Base-by-base conservation (phyloP, 148 eudicot species). In the Vaccinium corymbosum region DNA sequence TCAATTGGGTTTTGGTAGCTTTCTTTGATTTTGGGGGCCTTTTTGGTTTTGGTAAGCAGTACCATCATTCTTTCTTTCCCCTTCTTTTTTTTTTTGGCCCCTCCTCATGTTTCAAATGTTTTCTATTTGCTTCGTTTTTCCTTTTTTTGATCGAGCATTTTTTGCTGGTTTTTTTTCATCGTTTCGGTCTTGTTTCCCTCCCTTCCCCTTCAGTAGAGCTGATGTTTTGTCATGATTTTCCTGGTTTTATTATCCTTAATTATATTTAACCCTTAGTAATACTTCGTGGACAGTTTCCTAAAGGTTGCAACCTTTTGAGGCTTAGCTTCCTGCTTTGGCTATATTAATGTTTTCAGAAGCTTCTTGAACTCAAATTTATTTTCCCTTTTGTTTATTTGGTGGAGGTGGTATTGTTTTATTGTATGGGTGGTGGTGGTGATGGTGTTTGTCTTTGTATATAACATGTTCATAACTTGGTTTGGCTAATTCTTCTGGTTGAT, bases 1-100 rank as follows among this genome's bases (percentile, higher is more conserved):
- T 84, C 46, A 62, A 72, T 59, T 55, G 78, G 83, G 83, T 61
- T 50, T 74, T 80, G 22, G 42, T 74, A 14, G n/a, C 42, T 78
- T 2, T 53, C 38, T 82, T 49, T 56, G 80, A 32, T 49, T 66
- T 85, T 53, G 35, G 49, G 77, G 86, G 82, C 42, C 72, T 42
- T 80, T 56, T 80, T 80, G 11, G 75, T 20, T 22, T 20, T 22
- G 49, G 55, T 79, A 14, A 4, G 59, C 27, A 46, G 68, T 74
- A 72, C 50, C 73, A 73, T 80, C 19, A 38, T 11, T 52, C 70
- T 20, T 76, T 16, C 74, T 46, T 7, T 4, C 4, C 1, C 12
- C 11, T 8, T 11, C 20, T 8, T 19, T 2, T 20, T 7, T 19
- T 2, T 15, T 22, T 11, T 1, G 1, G 70, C 76, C 15, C 8